These are phyloP conservation scores for Beauveria sp. DNA, from an alignment of 2,329 filamentous ascomycete genomes.

Conservation along the genomic window DNA sequence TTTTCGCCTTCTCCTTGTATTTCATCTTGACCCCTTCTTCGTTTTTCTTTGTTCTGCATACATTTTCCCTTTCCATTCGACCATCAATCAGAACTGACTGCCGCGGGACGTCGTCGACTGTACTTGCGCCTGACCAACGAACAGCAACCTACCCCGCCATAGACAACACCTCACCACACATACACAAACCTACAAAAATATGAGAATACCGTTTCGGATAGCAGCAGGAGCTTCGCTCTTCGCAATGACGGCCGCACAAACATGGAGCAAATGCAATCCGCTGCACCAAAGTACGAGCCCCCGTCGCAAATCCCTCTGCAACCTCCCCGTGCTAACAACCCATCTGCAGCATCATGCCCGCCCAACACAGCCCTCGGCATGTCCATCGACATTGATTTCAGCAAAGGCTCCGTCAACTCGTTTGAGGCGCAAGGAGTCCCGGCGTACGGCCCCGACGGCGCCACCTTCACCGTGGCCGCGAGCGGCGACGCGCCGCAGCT, in stretches of 20 bases:
- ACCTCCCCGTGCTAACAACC: constrained; percentile 4
- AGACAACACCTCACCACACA: neutral
- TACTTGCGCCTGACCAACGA: too few species aligned
- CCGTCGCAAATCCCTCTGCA: neutral
- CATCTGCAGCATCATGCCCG: constrained; percentile 51
- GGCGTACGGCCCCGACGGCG: constrained; percentile 67
- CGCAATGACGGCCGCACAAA: constrained; percentile 2
- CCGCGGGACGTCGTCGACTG: too few species aligned
- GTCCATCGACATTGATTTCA: constrained; percentile 80
- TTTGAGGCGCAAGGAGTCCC: constrained; percentile 66
- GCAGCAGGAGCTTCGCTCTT: constrained; percentile 1
- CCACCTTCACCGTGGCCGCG: constrained; percentile 68
- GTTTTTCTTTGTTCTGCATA: neutral
- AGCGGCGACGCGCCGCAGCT: constrained; percentile 82
- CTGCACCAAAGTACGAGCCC: constrained; percentile 1
- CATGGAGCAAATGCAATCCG: constrained; percentile 13
- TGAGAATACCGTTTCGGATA: constrained; percentile 10
- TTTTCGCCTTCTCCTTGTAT: neutral
- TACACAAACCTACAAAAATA: neutral
- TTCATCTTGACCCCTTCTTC: neutral
- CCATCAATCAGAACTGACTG: neutral
- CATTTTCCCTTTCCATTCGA: neutral
- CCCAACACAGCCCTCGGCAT: constrained; percentile 74
- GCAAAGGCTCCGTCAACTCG: constrained; percentile 65
- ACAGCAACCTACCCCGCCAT: neutral